Evolutionary conservation across 192 early-diverging fungal species (phyloP).

Genomic region (Dissophora globulifera): DNA sequence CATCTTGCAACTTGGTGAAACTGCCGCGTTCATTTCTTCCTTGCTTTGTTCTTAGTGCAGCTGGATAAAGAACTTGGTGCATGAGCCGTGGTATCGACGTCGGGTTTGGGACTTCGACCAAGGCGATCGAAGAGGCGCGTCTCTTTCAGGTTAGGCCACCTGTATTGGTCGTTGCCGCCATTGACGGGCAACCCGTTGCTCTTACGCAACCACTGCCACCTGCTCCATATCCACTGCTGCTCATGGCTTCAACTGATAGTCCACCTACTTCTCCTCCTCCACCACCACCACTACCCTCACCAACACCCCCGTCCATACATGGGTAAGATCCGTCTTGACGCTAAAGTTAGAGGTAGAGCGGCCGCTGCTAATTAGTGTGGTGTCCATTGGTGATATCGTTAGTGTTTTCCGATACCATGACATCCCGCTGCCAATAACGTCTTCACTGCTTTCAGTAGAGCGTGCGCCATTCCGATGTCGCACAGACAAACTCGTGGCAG

Average conservation of each 20-base stretch:
- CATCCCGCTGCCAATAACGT: slow-evolving; percentile 1
- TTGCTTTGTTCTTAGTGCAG: slow-evolving; percentile 2
- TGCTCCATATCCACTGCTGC: background rate
- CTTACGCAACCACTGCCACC: slow-evolving; percentile 1
- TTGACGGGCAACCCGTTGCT: slow-evolving; percentile 1
- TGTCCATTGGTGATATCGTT: background rate
- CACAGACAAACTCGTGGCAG: slow-evolving; percentile 12
- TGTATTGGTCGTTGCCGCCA: background rate
- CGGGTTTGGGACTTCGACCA: slow-evolving; percentile 2
- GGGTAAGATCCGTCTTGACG: slow-evolving; percentile 9
- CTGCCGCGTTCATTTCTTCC: background rate
- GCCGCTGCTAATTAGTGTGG: background rate
- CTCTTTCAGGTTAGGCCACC: slow-evolving; percentile 3
- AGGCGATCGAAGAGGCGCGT: slow-evolving; percentile 3
- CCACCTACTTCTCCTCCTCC: slow-evolving; percentile 6
- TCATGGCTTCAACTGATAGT: slow-evolving; percentile 2
- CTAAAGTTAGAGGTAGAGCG: slow-evolving; percentile 6
- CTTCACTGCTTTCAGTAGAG: slow-evolving; percentile 1
- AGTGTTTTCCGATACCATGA: slow-evolving; percentile 10
- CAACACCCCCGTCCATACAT: background rate
- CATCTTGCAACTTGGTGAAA: background rate
- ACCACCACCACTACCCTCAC: slow-evolving; percentile 1
- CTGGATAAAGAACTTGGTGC: background rate
- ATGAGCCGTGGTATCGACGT: slow-evolving; percentile 7
- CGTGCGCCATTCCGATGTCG: slow-evolving; percentile 6